Conservation (phyloP, 257 asterid genomes). For the Solanum paucissectum region DNA sequence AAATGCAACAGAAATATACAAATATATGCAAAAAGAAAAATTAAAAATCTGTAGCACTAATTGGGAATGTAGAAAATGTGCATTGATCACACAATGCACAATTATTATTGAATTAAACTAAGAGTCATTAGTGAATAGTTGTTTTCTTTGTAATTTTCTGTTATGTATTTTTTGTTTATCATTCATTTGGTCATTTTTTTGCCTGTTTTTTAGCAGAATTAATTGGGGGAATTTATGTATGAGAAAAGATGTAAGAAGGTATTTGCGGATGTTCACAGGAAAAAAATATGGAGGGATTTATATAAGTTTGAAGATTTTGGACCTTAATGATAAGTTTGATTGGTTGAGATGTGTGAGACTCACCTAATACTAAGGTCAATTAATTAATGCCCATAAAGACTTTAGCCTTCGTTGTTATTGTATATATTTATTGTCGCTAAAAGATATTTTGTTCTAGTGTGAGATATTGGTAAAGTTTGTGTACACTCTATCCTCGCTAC, state of each 20-base stretch:
- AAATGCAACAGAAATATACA: not conserved
- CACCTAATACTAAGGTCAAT: not conserved
- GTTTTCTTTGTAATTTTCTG: not conserved
- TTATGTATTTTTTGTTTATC: not conserved
- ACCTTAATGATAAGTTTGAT: not conserved
- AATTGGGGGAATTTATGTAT: not conserved
- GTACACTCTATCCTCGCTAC: not conserved
- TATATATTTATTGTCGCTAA: no score
- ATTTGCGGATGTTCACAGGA: not conserved
- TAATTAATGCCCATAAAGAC: no score
- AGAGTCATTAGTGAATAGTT: not conserved
- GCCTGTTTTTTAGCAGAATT: not conserved
- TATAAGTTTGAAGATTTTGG: not conserved
- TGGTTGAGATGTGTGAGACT: not conserved
- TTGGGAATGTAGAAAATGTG: not conserved
- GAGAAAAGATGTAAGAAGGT: not conserved
- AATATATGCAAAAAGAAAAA: not conserved
- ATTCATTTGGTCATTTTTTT: not conserved
- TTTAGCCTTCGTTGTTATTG: not conserved
- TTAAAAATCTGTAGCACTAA: not conserved
- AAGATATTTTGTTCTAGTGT: not conserved
- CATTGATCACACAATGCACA: conserved; percentile 1
- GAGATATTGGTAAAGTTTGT: fast-evolving
- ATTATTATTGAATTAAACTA: not conserved
- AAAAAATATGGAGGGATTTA: not conserved